Percentiles rank a stretch among this genome's conserved stretches.
These are phyloP conservation scores for Tuber indicum DNA, from an alignment of 495 filamentous ascomycete genomes.

Conservation along the genomic window DNA sequence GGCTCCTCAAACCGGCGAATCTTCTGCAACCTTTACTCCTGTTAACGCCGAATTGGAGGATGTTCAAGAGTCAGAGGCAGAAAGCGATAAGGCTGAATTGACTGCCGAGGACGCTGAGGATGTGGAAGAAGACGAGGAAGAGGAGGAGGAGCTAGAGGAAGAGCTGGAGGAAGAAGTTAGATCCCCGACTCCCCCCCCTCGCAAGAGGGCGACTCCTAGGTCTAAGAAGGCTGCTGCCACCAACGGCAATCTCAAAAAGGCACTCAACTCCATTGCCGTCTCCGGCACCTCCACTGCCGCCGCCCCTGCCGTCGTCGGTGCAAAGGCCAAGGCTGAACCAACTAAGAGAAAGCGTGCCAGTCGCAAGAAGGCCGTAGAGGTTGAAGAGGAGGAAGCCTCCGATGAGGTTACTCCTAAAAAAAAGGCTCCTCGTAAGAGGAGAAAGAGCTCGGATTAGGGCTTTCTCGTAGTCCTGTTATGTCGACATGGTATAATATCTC, in stretches of 20 bases:
- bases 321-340: background rate
- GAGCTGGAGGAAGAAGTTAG: slow-evolving; percentile 54
- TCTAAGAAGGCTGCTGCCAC: slow-evolving; percentile 46
- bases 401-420: slow-evolving; percentile 35
- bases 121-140: slow-evolving; percentile 44
- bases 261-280: slow-evolving; percentile 5
- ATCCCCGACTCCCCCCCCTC: slow-evolving; percentile 52
- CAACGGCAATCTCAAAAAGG: slow-evolving; percentile 42
- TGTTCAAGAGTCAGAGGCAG: slow-evolving; percentile 38
- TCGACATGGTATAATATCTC: background rate
- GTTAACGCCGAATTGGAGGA: slow-evolving; percentile 50
- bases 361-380: slow-evolving; percentile 31
- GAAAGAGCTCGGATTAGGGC: slow-evolving; percentile 29
- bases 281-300: background rate
- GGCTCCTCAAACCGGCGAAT: slow-evolving; percentile 30
- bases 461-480: background rate
- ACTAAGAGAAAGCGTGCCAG: slow-evolving; percentile 31
- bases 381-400: slow-evolving; percentile 22
- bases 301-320: slow-evolving; percentile 4
- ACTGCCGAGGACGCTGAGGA: slow-evolving; percentile 19
- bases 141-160: slow-evolving; percentile 42
- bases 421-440: slow-evolving; percentile 29
- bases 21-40: slow-evolving; percentile 44
- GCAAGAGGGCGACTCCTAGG: slow-evolving; percentile 46
- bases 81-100: slow-evolving; percentile 15